phyloP scores from a whole-genome alignment of 2,329 filamentous ascomycete genomes.

The Zymoseptoria tritici region DNA sequence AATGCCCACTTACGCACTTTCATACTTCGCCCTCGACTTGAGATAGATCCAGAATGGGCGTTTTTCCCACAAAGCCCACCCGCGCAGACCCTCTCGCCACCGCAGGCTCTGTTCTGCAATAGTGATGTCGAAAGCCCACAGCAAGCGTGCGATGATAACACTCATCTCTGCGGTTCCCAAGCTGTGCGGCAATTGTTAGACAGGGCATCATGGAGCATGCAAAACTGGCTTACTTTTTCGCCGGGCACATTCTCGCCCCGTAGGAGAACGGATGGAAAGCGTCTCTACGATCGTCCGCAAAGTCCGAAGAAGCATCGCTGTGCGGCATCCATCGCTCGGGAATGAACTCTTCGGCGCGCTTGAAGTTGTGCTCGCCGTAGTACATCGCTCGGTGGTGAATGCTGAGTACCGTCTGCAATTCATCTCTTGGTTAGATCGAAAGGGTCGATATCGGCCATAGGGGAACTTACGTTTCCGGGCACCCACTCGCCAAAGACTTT shows the following conservation, averaged over 20 bases:
- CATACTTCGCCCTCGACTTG: neutral
- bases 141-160: neutral
- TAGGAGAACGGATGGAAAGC: neutral
- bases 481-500: slow-evolving; percentile 3
- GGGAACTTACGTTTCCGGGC: neutral
- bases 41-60: neutral
- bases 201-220: neutral
- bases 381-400: slow-evolving; percentile 3
- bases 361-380: slow-evolving; percentile 4
- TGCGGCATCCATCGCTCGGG: slow-evolving; percentile 6
- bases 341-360: slow-evolving; percentile 1
- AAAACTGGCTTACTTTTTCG: neutral
- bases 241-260: neutral
- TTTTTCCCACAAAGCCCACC: neutral
- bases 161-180: neutral
- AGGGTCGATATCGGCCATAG: neutral
- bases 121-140: neutral
- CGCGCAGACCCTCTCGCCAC: neutral
- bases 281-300: neutral
- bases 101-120: neutral
- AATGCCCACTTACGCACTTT: neutral
- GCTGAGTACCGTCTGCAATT: slow-evolving; percentile 4
- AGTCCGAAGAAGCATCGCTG: neutral
- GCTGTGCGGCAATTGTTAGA: neutral
- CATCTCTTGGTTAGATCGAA: neutral